These are phyloP conservation scores for Acer yangbiense DNA, from an alignment of 345 rosid species.

Conservation along the genomic window DNA sequence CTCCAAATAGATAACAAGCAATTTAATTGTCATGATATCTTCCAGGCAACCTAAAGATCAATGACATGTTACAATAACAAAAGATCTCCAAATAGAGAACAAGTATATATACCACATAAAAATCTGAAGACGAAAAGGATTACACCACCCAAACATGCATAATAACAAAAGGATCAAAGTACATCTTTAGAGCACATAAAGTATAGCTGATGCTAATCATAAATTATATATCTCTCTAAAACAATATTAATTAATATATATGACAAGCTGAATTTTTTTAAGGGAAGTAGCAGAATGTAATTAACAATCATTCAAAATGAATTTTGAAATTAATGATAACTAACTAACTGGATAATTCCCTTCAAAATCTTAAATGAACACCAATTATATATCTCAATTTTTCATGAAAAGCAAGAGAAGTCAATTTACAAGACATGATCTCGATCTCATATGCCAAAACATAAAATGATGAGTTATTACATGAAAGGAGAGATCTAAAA, in stretches of 20 bases:
- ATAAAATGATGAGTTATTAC: conserved; percentile 16
- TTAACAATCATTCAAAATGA: neutral
- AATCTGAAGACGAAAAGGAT: neutral
- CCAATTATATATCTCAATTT: neutral
- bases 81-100: neutral
- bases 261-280: neutral
- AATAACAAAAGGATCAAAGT: neutral
- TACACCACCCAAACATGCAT: neutral
- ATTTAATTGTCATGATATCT: no score
- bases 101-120: neutral
- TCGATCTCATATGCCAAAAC: neutral
- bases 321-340: neutral
- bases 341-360: neutral
- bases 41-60: no score
- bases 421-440: neutral
- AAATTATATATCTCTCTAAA: no score
- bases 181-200: neutral
- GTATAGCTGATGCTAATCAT: neutral
- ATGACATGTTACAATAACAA: neutral
- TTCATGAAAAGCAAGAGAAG: neutral
- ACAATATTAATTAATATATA: neutral
- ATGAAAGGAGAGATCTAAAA: conserved; percentile 5
- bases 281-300: neutral
- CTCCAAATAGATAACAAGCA: no score
- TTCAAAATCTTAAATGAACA: conserved; percentile 5